A percentile compares a stretch with the other conserved stretches of the same genome.
phyloP scores from a whole-genome alignment of 257 asterid genomes.

The Anisodus acutangulus region DNA sequence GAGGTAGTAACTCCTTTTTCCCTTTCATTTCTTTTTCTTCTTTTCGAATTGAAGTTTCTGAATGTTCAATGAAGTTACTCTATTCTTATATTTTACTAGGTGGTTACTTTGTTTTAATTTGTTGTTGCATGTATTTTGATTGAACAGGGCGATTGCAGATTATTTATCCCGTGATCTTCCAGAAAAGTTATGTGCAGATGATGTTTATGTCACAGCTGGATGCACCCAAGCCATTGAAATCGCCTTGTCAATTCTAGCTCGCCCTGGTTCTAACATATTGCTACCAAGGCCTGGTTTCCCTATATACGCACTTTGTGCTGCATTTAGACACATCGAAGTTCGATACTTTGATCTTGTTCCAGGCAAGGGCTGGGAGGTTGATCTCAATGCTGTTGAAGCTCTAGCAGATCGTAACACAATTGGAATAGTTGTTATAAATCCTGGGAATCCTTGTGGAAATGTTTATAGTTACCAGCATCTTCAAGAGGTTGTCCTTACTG shows the following conservation, averaged over 20 bases:
- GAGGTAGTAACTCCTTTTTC: neutral
- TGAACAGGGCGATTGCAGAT: constrained; percentile 75
- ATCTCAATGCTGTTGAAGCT: constrained; percentile 62
- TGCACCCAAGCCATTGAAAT: constrained; percentile 90
- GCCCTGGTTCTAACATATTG: constrained; percentile 77
- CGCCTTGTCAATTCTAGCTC: constrained; percentile 57
- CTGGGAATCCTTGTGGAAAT: constrained; percentile 94
- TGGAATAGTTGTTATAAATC: constrained; percentile 78
- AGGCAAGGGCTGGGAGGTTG: constrained; percentile 72
- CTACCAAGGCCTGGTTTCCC: constrained; percentile 92
- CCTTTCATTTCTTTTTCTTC: too few species aligned
- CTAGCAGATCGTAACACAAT: constrained; percentile 81
- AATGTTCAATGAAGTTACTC: neutral
- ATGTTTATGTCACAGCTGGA: constrained; percentile 79
- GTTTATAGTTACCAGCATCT: constrained; percentile 69
- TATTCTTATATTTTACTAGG: neutral
- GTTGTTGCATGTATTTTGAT: neutral
- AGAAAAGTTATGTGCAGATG: constrained; percentile 54
- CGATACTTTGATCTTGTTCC: constrained; percentile 74
- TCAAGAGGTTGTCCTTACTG: constrained; percentile 54
- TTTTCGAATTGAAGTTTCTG: neutral
- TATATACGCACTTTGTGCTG: constrained; percentile 70
- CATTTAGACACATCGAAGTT: constrained; percentile 62
- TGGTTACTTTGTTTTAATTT: neutral
- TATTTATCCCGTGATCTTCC: constrained; percentile 76